Evolutionary conservation across 306 rosid genomes (phyloP).

Genomic region (Rosa chinensis): DNA sequence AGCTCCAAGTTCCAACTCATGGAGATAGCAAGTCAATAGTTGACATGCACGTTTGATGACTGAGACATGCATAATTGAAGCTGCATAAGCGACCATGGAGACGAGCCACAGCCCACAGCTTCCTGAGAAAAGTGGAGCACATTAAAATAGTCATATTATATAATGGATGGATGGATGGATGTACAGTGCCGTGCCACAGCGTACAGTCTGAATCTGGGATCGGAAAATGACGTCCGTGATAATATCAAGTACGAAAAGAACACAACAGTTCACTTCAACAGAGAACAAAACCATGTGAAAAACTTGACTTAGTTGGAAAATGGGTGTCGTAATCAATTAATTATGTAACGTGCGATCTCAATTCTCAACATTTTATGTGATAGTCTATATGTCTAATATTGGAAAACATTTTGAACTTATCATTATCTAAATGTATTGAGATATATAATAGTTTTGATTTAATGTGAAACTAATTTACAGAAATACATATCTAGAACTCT

Average conservation of each 20-base stretch:
- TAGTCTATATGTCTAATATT: not conserved
- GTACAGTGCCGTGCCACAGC: not conserved
- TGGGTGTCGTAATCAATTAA: not conserved
- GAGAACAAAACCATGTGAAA: constrained; percentile 1
- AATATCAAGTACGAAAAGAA: not conserved
- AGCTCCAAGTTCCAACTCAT: not conserved
- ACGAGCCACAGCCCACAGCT: not conserved
- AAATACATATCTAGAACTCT: no score
- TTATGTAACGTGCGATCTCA: not conserved
- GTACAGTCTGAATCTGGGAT: not conserved
- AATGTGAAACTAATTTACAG: no score
- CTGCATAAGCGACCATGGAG: not conserved
- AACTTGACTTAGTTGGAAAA: not conserved
- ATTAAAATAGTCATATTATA: not conserved
- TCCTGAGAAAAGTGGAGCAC: not conserved
- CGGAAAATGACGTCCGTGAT: not conserved
- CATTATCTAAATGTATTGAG: no score
- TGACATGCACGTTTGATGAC: not conserved
- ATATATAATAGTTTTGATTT: no score
- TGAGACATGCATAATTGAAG: not conserved
- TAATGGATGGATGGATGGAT: not conserved
- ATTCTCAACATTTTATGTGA: not conserved
- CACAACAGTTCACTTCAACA: not conserved
- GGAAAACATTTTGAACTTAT: no score
- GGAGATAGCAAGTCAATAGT: not conserved